Percentiles rank a stretch among this genome's conserved stretches.
These are phyloP conservation scores for Colletotrichum orbiculare DNA, from an alignment of 2,329 filamentous ascomycete genomes.

Conservation along the genomic window DNA sequence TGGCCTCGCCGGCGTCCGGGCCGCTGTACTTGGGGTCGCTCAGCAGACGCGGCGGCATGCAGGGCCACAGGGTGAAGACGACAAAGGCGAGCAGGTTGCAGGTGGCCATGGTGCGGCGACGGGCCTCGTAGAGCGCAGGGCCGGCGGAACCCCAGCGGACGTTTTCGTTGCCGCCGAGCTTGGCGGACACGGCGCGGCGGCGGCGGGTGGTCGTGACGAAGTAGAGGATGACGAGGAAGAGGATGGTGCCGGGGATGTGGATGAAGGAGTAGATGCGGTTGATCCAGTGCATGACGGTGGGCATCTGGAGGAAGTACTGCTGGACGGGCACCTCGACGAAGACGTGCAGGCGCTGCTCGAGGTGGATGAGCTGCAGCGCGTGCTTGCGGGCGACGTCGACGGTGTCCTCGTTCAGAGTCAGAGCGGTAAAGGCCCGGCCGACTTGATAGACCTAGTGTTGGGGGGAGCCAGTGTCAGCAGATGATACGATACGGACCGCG, in stretches of 20 bases:
- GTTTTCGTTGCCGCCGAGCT: conserved; percentile 42
- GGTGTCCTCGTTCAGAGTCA: conserved; percentile 75
- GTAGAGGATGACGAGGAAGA: conserved; percentile 73
- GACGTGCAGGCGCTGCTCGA: conserved; percentile 72
- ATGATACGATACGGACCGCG: too few species aligned
- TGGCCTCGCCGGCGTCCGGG: conserved; percentile 65
- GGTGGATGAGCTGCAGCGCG: conserved; percentile 73
- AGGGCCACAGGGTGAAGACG: conserved; percentile 64
- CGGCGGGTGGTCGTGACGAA: conserved; percentile 75
- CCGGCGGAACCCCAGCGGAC: conserved; percentile 47
- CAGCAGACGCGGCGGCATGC: conserved; percentile 65
- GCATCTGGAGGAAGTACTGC: conserved; percentile 59
- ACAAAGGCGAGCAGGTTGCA: conserved; percentile 65
- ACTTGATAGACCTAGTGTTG: conserved; percentile 74
- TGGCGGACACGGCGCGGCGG: conserved; percentile 47
- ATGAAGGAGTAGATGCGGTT: conserved; percentile 82
- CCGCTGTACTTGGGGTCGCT: conserved; percentile 67
- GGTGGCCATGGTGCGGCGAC: conserved; percentile 66
- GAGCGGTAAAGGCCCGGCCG: conserved; percentile 76
- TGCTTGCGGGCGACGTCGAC: conserved; percentile 76
- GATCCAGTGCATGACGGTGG: conserved; percentile 72
- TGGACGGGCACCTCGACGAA: conserved; percentile 75
- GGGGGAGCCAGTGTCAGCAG: neutral
- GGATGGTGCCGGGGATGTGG: conserved; percentile 80
- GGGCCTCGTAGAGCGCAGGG: conserved; percentile 62